Evolutionary conservation across 179 eudicot genomes (phyloP), one percentile per base, ranked within the genome.

Genomic region (Sideroxylon spinosum): DNA sequence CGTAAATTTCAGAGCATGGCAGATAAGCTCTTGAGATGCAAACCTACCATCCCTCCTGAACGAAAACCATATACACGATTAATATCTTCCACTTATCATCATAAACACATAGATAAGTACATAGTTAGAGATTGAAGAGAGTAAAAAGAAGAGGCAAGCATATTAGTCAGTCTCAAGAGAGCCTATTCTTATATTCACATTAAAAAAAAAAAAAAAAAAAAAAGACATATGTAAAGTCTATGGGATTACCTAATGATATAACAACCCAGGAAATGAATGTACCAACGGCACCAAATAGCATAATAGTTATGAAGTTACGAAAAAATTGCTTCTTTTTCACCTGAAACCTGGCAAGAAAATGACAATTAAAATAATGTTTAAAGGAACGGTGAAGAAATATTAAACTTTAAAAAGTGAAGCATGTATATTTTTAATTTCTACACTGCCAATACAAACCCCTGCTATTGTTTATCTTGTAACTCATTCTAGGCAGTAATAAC

Each of bases 241-340:
- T 16, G 61, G 49, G 13, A 48, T 53, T 89, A 89, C 95, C 95
- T 70, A 89, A n/a, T 50, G 91, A 86, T 60, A 91, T 91, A 76
- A 88, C 68, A 32, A 74, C 71, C 76, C 86, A 90, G 59, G 93
- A 89, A 56, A 91, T 83, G 37, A 90, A 75, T 65, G 95, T 91
- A 60, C 95, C 95, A 78, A 88, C 8, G 2, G 87, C 95, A 81
- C 95, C 95, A 75, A 87, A 90, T 82, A 85, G n/a, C 75, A 87
- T 76, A 76, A 91, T 91, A 46, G 95, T 91, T 52, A 88, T 88
- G 76, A 91, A 90, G 71, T 91, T 91, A 16, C 93, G 91, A 62
- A 91, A 90, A 67, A 91, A 91, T 28, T 88, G 90, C 87, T 91
- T 91, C 90, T 91, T 91, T 78, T 91, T 91, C 81, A 91, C 93